Evolutionary conservation across 1,284 basidiomycete genomes (phyloP).

Genomic region (Ganoderma lucidum): DNA sequence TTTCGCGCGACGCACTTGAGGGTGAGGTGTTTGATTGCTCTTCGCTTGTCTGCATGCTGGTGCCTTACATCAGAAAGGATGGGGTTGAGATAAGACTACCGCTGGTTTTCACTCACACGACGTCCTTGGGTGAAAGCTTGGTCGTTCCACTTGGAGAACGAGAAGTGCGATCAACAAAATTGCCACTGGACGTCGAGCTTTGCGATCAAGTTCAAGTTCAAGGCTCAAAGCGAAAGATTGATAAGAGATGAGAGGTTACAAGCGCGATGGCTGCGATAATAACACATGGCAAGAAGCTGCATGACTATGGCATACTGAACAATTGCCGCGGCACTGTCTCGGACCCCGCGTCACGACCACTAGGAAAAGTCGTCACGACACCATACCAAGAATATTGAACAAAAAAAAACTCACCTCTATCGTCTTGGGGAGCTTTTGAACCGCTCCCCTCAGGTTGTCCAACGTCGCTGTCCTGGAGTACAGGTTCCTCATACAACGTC

Average conservation of each 20-base stretch:
- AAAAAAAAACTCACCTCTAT: slow-evolving; percentile 8
- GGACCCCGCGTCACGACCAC: not conserved
- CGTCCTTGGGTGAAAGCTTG: not conserved
- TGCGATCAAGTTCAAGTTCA: too few relatives aligned
- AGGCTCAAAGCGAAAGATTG: too few relatives aligned
- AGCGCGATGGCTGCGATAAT: not conserved
- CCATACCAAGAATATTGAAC: too few relatives aligned
- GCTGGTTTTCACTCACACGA: not conserved
- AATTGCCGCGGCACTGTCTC: too few relatives aligned
- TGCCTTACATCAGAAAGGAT: not conserved
- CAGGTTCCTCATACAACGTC: too few relatives aligned
- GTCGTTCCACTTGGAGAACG: not conserved
- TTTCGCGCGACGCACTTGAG: not conserved
- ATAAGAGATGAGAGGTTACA: not conserved
- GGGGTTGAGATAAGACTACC: not conserved
- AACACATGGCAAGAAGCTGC: not conserved
- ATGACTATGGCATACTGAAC: too few relatives aligned
- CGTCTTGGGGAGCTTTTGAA: not conserved
- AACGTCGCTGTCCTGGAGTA: too few relatives aligned
- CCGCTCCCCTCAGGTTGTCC: too few relatives aligned
- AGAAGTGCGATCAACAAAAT: not conserved
- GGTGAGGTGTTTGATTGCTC: not conserved
- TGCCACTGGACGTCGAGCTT: too few relatives aligned
- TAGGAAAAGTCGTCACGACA: not conserved
- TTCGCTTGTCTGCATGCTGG: not conserved